phyloP scores from a whole-genome alignment of 208 protist species.

The Leishmania mexicana region DNA sequence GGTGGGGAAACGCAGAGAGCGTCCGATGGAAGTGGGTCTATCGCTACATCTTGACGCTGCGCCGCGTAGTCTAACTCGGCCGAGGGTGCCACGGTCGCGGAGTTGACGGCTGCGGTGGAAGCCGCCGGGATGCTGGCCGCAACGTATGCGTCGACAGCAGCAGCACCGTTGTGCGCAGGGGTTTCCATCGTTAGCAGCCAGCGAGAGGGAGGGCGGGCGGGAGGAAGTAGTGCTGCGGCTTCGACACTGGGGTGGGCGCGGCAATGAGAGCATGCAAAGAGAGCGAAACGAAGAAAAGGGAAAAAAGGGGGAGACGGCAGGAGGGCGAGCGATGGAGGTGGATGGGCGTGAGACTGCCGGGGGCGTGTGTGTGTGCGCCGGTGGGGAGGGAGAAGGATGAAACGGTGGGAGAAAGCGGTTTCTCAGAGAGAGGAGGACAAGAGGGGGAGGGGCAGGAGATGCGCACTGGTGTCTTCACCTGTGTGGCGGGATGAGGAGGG shows the following conservation, averaged over 20 bases:
- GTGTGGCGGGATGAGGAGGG: background rate
- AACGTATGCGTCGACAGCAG: background rate
- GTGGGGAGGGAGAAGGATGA: background rate
- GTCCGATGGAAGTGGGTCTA: background rate
- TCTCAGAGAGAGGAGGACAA: background rate
- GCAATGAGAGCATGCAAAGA: background rate
- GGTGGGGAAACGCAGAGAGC: background rate
- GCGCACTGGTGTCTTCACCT: background rate
- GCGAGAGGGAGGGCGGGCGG: background rate
- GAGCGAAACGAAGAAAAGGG: background rate
- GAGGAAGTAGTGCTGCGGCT: background rate
- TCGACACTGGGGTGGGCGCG: background rate
- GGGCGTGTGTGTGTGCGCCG: background rate
- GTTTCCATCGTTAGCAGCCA: background rate
- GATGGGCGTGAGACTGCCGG: background rate
- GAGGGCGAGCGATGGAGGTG: background rate
- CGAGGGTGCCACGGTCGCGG: background rate
- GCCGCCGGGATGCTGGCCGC: background rate
- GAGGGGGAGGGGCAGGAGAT: background rate
- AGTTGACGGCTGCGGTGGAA: background rate
- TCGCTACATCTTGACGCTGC: background rate
- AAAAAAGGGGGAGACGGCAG: background rate
- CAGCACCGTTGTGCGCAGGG: background rate
- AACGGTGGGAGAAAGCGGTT: background rate
- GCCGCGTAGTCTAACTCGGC: background rate